Evolutionary conservation across 164 flowering plant species (phyloP), one percentile per base, ranked within the genome.

Genomic region (Stephania japonica): DNA sequence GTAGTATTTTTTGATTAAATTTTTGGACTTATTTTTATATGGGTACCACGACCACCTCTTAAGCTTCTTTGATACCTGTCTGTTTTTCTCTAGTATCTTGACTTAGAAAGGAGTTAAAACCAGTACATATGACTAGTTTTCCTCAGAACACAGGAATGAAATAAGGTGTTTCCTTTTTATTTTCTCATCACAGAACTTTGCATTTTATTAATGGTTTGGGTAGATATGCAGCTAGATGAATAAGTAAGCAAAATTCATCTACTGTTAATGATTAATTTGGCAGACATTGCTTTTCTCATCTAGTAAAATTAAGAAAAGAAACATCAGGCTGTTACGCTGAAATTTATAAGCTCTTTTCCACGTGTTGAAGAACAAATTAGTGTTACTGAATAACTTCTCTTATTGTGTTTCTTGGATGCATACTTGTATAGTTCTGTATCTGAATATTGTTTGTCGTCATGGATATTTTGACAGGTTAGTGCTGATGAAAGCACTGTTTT

Each of bases 401-500:
- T 8, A 44, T 32, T 32, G 38, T 32, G 50, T 44, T 44, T 44
- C 50, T 44, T 9, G 5, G 50, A 44, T 44, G 50, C 50, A 44
- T 44, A 44, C 50, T 13, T 44, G 50, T 44, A 6, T 44, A 8
- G 50, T 44, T 44, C 14, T 44, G 50, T 44, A 56, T 56, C n/a
- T 21, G 18, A 44, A 18, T 26, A 38, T 67, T 42, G 23, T 9
- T 77, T 27, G 42, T 64, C 23, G 66, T 42, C 21, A 32, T 32
- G 65, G 23, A 0, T 79, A 7, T 76, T 69, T 78, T 71, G 53
- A 73, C 86, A 95, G 99, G 97, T 96, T 50, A 85, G 94, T 75
- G 95, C 97, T 14, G 92, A 93, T 82, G 89, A 92, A 81, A 79
- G 78, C 67, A 83, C 70, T 68, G 80, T 87, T 74, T 86, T 96